phyloP scores from a whole-genome alignment of 2,329 filamentous ascomycete genomes.

The Aureobasidium sp. region DNA sequence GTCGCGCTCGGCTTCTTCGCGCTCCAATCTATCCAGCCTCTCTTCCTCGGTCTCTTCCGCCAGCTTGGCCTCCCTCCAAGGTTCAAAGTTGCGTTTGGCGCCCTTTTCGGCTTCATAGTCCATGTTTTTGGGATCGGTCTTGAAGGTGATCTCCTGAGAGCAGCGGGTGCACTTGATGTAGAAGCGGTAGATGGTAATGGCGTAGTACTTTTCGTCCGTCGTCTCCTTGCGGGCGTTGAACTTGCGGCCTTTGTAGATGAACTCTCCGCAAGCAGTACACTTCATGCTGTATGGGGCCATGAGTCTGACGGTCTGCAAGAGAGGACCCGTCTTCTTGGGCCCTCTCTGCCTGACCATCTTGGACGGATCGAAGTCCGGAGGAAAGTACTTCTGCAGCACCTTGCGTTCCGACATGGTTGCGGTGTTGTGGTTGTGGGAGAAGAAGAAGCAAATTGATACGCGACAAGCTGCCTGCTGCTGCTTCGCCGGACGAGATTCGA shows the following conservation, averaged over 20 bases:
- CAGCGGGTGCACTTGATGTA: slow-evolving; percentile 79
- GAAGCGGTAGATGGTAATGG: slow-evolving; percentile 82
- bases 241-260: slow-evolving; percentile 64
- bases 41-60: slow-evolving; percentile 80
- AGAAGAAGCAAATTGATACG: background rate
- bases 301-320: slow-evolving; percentile 73
- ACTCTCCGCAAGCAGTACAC: slow-evolving; percentile 65
- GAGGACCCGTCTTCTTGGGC: slow-evolving; percentile 67
- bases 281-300: slow-evolving; percentile 86
- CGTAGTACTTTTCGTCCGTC: slow-evolving; percentile 81
- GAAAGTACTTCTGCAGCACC: slow-evolving; percentile 61
- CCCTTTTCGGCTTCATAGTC: slow-evolving; percentile 79
- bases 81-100: slow-evolving; percentile 88
- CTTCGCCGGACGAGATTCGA: too few species aligned
- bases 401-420: slow-evolving; percentile 76
- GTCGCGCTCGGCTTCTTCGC: slow-evolving; percentile 72
- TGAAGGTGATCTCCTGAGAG: slow-evolving; percentile 80
- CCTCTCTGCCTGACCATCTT: slow-evolving; percentile 62
- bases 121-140: slow-evolving; percentile 90
- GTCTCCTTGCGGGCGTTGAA: slow-evolving; percentile 96
- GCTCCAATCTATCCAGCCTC: slow-evolving; percentile 73
- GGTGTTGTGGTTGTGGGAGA: background rate
- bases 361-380: slow-evolving; percentile 83
- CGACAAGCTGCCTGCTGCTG: background rate
- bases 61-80: slow-evolving; percentile 66